These are phyloP conservation scores for Irpex sp. DNA, from an alignment of 1,284 basidiomycete species.

Conservation along the genomic window DNA sequence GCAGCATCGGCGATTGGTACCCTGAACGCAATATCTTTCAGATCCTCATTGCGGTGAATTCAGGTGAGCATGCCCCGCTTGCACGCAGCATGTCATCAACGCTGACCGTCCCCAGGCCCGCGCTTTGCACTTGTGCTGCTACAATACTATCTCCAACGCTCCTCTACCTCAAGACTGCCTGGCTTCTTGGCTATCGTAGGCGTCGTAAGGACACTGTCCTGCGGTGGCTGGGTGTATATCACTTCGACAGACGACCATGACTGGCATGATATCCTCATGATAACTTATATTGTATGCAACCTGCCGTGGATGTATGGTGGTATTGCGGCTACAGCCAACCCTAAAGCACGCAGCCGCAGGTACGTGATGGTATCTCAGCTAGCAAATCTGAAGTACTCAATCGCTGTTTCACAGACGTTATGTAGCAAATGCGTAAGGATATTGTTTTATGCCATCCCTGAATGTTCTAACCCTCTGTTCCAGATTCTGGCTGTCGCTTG, in stretches of 20 bases:
- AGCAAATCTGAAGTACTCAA: not conserved
- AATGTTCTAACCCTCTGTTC: not conserved
- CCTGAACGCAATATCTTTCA: conserved; percentile 90
- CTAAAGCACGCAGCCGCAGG: conserved; percentile 47
- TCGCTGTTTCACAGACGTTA: conserved; percentile 38
- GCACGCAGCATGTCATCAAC: conserved; percentile 1
- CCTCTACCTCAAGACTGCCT: conserved; percentile 42
- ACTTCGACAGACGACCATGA: conserved; percentile 82
- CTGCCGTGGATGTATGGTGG: conserved; percentile 87
- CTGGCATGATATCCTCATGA: conserved; percentile 88
- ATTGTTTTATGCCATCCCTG: not conserved
- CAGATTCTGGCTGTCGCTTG: conserved; percentile 69
- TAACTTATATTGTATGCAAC: conserved; percentile 77
- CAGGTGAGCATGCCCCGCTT: conserved; percentile 42
- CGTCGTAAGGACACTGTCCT: conserved; percentile 75
- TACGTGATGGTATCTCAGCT: conserved; percentile 26
- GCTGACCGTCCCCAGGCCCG: conserved; percentile 47
- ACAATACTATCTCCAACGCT: conserved; percentile 63
- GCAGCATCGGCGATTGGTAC: conserved; percentile 88
- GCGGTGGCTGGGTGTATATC: conserved; percentile 92
- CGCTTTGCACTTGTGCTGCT: conserved; percentile 76
- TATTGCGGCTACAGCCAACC: conserved; percentile 48
- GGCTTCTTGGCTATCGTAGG: conserved; percentile 62
- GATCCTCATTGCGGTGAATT: conserved; percentile 83
- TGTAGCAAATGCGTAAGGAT: conserved; percentile 47